A percentile compares a stretch with the other conserved stretches of the same genome.
Evolutionary conservation across 768 basidiomycete genomes (phyloP).

Genomic region (Polyporus arcularius): DNA sequence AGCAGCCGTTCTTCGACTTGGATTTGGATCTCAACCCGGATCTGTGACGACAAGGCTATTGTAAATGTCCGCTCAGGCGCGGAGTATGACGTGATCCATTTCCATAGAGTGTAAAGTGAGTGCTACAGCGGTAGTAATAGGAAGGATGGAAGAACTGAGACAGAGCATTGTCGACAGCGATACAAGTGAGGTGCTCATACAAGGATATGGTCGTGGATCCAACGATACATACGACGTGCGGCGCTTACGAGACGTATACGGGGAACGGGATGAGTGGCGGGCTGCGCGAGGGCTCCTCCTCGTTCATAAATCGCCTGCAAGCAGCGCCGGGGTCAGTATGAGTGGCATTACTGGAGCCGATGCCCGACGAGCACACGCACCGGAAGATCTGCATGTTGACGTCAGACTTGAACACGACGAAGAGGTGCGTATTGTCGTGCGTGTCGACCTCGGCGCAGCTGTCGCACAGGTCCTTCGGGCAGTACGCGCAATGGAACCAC

Average conservation of each 20-base stretch:
- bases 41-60: conserved; percentile 38
- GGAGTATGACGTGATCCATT: background rate
- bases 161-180: background rate
- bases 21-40: conserved; percentile 88
- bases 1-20: conserved; percentile 66
- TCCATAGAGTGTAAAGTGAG: background rate
- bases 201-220: background rate
- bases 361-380: background rate
- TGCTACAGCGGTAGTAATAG: conserved; percentile 1
- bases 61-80: background rate
- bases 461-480: conserved; percentile 84
- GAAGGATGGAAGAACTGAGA: background rate
- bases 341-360: too few species aligned
- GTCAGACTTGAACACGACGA: conserved; percentile 84
- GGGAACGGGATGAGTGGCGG: conserved; percentile 17
- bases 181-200: background rate
- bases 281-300: conserved; percentile 18
- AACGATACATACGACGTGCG: background rate
- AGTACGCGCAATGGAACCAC: conserved; percentile 92
- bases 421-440: conserved; percentile 81
- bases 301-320: conserved; percentile 20
- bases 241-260: conserved; percentile 6
- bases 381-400: conserved; percentile 22
- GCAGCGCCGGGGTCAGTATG: background rate
- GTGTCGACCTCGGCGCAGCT: conserved; percentile 79